Conservation (phyloP, 2,329 filamentous ascomycete genomes). For the Alternaria sp. region DNA sequence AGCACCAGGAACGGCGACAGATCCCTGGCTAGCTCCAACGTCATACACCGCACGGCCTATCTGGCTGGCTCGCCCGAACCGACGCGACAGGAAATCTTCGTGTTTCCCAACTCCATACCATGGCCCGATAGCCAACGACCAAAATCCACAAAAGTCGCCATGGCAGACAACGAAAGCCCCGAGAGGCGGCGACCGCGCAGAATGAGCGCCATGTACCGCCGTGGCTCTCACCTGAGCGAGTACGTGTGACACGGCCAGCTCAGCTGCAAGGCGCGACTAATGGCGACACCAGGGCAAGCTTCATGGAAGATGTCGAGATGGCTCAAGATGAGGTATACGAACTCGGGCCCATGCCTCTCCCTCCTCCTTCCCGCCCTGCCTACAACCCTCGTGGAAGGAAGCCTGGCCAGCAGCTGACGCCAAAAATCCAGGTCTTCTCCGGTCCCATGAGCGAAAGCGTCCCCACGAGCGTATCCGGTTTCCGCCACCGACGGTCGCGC, state of each 20-base stretch:
- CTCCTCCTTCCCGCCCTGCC: conserved; percentile 18
- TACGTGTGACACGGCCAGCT: conserved; percentile 26
- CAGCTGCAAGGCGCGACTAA: conserved; percentile 12
- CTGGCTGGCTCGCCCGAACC: background rate
- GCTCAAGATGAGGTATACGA: conserved; percentile 84
- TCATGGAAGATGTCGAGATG: conserved; percentile 98
- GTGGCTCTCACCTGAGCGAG: conserved; percentile 70
- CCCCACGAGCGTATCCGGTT: conserved; percentile 92
- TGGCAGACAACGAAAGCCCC: conserved; percentile 46
- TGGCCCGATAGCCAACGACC: conserved; percentile 21
- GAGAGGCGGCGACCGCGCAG: conserved; percentile 46
- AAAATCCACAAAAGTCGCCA: conserved; percentile 19
- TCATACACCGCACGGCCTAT: conserved; percentile 18
- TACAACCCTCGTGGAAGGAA: conserved; percentile 14
- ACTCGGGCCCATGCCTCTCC: conserved; percentile 33
- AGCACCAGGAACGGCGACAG: background rate
- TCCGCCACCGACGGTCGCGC: conserved; percentile 81
- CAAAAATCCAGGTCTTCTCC: conserved; percentile 72
- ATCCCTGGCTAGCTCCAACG: conserved; percentile 16
- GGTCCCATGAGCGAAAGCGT: conserved; percentile 94
- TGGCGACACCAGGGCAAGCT: conserved; percentile 59
- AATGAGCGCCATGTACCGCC: conserved; percentile 64
- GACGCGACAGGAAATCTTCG: conserved; percentile 18
- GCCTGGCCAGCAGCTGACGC: conserved; percentile 48
- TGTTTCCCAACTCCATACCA: conserved; percentile 14